These are phyloP conservation scores for Plasmodium gallinaceum DNA, from an alignment of 169 alveolate genomes.

Conservation along the genomic window DNA sequence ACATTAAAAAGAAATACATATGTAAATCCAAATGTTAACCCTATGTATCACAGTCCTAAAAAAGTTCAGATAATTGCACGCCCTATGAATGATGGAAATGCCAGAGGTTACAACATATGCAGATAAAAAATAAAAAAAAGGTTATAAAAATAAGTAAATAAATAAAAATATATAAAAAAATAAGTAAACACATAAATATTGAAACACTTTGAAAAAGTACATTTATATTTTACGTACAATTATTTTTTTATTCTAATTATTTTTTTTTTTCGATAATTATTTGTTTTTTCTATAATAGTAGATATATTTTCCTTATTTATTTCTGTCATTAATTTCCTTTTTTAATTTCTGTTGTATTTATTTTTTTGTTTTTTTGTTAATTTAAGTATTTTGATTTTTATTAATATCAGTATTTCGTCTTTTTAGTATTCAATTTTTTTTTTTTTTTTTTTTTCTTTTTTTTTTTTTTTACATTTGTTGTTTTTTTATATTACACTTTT, in stretches of 20 bases:
- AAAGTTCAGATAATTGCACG: slow-evolving; percentile 64
- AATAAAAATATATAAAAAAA: background rate
- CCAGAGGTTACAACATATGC: slow-evolving; percentile 7
- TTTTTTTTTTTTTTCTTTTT: background rate
- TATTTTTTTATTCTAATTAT: too few species aligned
- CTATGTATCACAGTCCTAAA: slow-evolving; percentile 20
- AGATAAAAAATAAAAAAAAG: background rate
- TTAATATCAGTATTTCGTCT: background rate
- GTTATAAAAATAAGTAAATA: background rate
- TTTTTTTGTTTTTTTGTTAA: background rate
- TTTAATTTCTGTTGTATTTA: background rate
- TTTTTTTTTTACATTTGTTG: background rate
- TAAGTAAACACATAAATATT: background rate
- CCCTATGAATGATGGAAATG: slow-evolving; percentile 24
- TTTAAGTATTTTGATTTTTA: background rate
- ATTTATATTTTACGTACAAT: too few species aligned
- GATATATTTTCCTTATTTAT: background rate
- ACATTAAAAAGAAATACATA: slow-evolving; percentile 25
- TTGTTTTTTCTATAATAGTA: background rate
- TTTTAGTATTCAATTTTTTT: background rate
- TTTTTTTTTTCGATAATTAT: too few species aligned
- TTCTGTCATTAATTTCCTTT: background rate
- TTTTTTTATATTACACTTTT: background rate
- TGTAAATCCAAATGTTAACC: slow-evolving; percentile 15
- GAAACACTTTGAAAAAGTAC: too few species aligned